Conservation (phyloP, 225 moss, liverwort and hornwort species). For the Climacium dendroides region DNA sequence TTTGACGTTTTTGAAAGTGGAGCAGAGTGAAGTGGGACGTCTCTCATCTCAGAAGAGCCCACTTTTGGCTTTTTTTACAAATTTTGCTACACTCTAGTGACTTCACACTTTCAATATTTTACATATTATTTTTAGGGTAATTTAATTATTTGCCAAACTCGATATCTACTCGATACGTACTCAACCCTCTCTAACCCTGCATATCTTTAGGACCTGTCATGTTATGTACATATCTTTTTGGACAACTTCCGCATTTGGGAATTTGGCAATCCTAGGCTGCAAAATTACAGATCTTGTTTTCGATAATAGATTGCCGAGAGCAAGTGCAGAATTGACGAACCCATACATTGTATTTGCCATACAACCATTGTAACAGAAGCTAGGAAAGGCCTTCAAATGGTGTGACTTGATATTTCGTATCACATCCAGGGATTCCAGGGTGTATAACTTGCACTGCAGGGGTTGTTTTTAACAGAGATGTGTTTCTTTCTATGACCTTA, state of each 20-base stretch:
- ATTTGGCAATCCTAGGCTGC: background rate
- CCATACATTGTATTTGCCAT: background rate
- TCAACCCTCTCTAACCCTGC: background rate
- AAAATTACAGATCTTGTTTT: background rate
- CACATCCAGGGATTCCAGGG: background rate
- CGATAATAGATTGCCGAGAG: background rate
- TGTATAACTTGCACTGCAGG: background rate
- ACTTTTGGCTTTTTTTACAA: too few species aligned
- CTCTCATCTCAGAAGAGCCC: background rate
- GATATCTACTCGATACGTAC: background rate
- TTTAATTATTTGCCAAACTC: background rate
- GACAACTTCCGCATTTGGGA: background rate
- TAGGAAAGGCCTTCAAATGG: background rate
- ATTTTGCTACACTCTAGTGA: too few species aligned
- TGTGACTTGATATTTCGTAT: background rate
- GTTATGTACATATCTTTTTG: background rate
- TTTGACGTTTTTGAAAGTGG: background rate
- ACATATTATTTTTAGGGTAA: too few species aligned
- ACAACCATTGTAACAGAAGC: background rate
- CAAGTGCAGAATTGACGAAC: background rate
- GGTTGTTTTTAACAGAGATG: background rate
- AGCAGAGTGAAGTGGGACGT: background rate
- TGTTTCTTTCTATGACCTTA: background rate
- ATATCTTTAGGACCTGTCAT: background rate
- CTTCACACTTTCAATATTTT: too few species aligned